Percentiles rank a stretch among this genome's conserved stretches.
Evolutionary conservation across 805 yeast genomes (phyloP).

Genomic region (Candida odintsovae): DNA sequence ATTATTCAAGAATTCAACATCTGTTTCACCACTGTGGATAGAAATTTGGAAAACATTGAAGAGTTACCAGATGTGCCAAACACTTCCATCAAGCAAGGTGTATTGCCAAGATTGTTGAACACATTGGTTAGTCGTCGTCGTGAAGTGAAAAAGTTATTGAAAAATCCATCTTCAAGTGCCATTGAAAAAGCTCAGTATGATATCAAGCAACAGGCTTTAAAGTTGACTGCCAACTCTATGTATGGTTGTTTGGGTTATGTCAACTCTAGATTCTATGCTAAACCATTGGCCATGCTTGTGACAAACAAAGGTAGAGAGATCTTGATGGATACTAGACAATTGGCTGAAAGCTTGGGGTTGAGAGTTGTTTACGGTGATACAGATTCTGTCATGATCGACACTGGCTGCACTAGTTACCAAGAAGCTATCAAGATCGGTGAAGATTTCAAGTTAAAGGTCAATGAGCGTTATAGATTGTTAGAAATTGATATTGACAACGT

Average conservation of each 20-base stretch:
- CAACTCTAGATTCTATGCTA: slow-evolving; percentile 89
- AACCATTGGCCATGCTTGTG: slow-evolving; percentile 91
- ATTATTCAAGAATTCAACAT: slow-evolving; percentile 96
- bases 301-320: slow-evolving; percentile 95
- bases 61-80: slow-evolving; percentile 68
- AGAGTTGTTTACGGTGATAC: slow-evolving; percentile 97
- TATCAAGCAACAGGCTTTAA: slow-evolving; percentile 92
- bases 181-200: slow-evolving; percentile 79
- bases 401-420: slow-evolving; percentile 59
- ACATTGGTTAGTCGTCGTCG: slow-evolving; percentile 87
- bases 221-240: slow-evolving; percentile 98
- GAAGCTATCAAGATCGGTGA: slow-evolving; percentile 83
- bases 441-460: slow-evolving; percentile 77
- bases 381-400: slow-evolving; percentile 97
- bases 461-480: slow-evolving; percentile 77
- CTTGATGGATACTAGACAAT: slow-evolving; percentile 83
- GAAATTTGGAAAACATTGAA: slow-evolving; percentile 51
- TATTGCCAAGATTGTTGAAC: slow-evolving; percentile 77
- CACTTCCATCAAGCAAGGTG: slow-evolving; percentile 58
- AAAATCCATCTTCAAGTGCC: slow-evolving; percentile 59
- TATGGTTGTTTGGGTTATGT: slow-evolving; percentile 96
- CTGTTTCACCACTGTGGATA: slow-evolving; percentile 90
- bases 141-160: slow-evolving; percentile 82
- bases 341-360: slow-evolving; percentile 80
- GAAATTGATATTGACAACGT: slow-evolving; percentile 96